These are phyloP conservation scores for Hygrophila difformis DNA, from an alignment of 257 asterid species.

Conservation along the genomic window DNA sequence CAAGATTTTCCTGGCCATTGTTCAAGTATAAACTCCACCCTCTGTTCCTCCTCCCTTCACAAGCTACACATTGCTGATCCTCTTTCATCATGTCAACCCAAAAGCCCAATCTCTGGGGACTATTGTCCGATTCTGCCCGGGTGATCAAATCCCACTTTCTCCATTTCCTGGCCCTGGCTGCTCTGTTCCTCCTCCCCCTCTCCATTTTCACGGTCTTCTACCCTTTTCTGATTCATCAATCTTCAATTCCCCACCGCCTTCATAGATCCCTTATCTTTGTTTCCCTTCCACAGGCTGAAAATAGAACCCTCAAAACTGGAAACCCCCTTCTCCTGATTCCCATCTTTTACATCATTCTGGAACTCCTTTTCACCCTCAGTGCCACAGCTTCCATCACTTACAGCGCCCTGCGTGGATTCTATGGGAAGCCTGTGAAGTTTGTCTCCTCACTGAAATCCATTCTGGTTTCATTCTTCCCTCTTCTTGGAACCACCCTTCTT, in stretches of 20 bases:
- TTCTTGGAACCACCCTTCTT: conserved; percentile 21
- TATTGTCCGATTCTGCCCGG: conserved; percentile 51
- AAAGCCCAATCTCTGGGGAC: conserved; percentile 45
- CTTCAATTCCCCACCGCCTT: conserved; percentile 17
- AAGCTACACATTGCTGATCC: too few species aligned
- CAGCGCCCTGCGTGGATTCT: conserved; percentile 50
- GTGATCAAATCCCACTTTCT: conserved; percentile 54
- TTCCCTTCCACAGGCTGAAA: neutral
- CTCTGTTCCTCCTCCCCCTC: conserved; percentile 53
- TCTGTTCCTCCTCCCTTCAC: too few species aligned
- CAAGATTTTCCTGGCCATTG: too few species aligned
- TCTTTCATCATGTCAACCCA: too few species aligned
- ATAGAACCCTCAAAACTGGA: conserved; percentile 11
- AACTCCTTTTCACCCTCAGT: conserved; percentile 23
- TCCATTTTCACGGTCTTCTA: conserved; percentile 34
- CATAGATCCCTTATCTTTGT: conserved; percentile 20
- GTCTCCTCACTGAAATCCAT: conserved; percentile 39
- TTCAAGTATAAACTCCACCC: too few species aligned
- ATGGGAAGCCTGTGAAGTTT: conserved; percentile 39
- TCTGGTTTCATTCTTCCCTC: conserved; percentile 35
- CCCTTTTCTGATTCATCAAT: conserved; percentile 29
- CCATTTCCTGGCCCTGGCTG: conserved; percentile 53
- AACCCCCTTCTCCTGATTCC: conserved; percentile 13
- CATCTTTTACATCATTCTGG: conserved; percentile 20
- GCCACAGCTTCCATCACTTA: conserved; percentile 45